These are phyloP conservation scores for Furcasterigmium furcatum DNA, from an alignment of 2,329 filamentous ascomycete species.

Conservation along the genomic window DNA sequence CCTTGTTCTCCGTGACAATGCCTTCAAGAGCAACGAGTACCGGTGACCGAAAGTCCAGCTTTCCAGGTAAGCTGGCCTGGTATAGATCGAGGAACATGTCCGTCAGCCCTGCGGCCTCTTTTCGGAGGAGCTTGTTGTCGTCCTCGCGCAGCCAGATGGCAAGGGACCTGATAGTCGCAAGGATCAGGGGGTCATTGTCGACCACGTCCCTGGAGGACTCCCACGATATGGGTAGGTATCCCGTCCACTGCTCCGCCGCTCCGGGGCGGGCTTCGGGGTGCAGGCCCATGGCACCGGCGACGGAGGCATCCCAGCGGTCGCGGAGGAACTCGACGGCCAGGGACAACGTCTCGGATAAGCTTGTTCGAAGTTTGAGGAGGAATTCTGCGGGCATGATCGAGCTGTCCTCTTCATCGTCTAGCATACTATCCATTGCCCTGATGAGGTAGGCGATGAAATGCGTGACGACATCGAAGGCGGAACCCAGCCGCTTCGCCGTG, in stretches of 20 bases:
- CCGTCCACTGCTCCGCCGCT: slow-evolving; percentile 38
- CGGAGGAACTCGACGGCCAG: slow-evolving; percentile 63
- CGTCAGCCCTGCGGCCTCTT: slow-evolving; percentile 53
- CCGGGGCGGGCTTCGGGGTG: slow-evolving; percentile 52
- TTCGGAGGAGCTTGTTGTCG: slow-evolving; percentile 55
- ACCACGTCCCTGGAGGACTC: slow-evolving; percentile 47
- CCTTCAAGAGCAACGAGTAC: slow-evolving; percentile 59
- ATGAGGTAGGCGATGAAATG: slow-evolving; percentile 58
- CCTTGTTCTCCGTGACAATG: slow-evolving; percentile 42
- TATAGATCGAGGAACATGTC: slow-evolving; percentile 66
- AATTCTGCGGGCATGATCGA: slow-evolving; percentile 51
- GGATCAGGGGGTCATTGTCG: slow-evolving; percentile 54
- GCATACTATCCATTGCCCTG: slow-evolving; percentile 42
- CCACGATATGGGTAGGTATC: slow-evolving; percentile 53
- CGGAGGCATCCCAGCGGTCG: slow-evolving; percentile 66
- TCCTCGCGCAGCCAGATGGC: slow-evolving; percentile 69
- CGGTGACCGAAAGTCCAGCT: slow-evolving; percentile 53
- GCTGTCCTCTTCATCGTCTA: slow-evolving; percentile 12
- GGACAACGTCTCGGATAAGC: slow-evolving; percentile 61
- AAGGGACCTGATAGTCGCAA: slow-evolving; percentile 54
- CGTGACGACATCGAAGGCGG: slow-evolving; percentile 60
- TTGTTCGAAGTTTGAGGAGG: slow-evolving; percentile 57
- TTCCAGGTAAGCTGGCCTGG: slow-evolving; percentile 23
- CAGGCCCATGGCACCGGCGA: slow-evolving; percentile 59
- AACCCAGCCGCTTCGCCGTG: slow-evolving; percentile 51